Conservation (phyloP, 2,329 filamentous ascomycete species). For the Diaporthe caulivora region DNA sequence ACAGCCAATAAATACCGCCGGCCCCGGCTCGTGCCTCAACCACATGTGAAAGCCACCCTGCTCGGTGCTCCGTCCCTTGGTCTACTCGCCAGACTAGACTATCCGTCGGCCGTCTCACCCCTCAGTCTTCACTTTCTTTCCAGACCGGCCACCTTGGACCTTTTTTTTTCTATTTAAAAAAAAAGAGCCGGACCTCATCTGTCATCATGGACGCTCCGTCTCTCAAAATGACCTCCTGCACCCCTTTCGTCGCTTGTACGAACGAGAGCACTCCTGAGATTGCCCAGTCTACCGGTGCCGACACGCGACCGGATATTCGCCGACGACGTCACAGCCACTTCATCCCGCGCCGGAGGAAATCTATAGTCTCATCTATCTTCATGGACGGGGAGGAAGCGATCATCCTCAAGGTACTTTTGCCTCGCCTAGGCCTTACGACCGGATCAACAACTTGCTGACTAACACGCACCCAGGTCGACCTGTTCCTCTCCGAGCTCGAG, state of each 20-base stretch:
- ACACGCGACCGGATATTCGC: conserved; percentile 51
- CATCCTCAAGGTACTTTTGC: conserved; percentile 63
- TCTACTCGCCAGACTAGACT: background rate
- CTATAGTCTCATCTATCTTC: conserved; percentile 66
- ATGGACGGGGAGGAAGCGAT: conserved; percentile 74
- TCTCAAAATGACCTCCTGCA: conserved; percentile 36
- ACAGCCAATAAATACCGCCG: conserved; percentile 13
- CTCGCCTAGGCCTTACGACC: background rate
- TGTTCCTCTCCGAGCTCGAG: conserved; percentile 88
- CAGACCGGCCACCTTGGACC: background rate
- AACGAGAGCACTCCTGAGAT: conserved; percentile 50
- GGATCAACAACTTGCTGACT: conserved; percentile 32
- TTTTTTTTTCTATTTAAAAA: too few species aligned
- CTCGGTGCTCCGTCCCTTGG: background rate
- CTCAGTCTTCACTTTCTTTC: background rate
- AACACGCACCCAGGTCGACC: conserved; percentile 70
- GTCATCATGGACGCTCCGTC: conserved; percentile 31
- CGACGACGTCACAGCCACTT: conserved; percentile 70
- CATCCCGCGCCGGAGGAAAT: conserved; percentile 66
- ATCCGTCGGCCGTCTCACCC: background rate
- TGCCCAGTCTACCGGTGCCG: conserved; percentile 26
- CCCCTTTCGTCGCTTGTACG: background rate
- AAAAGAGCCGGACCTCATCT: background rate
- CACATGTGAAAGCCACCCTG: conserved; percentile 1
- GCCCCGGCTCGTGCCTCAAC: background rate